phyloP scores from a whole-genome alignment of 768 basidiomycete genomes.

The Lentinus tigrinus region DNA sequence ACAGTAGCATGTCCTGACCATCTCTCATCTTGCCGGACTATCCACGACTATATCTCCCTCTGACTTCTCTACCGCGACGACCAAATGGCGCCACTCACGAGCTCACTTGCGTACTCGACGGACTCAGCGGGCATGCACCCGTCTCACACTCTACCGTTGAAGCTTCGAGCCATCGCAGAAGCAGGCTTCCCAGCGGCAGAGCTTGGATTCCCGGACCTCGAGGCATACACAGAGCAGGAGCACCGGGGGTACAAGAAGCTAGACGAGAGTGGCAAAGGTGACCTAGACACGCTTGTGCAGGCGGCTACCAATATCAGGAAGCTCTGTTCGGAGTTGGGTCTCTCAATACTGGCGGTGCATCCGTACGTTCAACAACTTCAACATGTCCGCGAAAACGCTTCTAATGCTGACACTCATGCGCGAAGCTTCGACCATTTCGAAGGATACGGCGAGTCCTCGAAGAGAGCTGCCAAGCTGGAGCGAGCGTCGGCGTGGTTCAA shows the following conservation, averaged over 20 bases:
- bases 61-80: no score
- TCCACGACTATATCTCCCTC: no score
- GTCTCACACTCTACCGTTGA: conserved; percentile 28
- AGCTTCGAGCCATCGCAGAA: conserved; percentile 29
- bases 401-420: background rate
- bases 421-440: conserved; percentile 27
- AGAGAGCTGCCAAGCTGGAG: conserved; percentile 16
- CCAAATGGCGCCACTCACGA: conserved; percentile 4
- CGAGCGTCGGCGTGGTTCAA: conserved; percentile 28
- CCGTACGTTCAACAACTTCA: conserved; percentile 23
- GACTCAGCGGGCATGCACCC: conserved; percentile 34
- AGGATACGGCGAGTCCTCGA: conserved; percentile 24
- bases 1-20: no score
- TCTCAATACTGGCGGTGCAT: conserved; percentile 27
- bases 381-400: background rate
- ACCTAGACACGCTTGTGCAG: conserved; percentile 22
- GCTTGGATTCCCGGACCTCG: conserved; percentile 30
- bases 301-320: conserved; percentile 18
- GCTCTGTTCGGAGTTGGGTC: conserved; percentile 22
- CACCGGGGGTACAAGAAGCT: conserved; percentile 22
- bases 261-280: conserved; percentile 23
- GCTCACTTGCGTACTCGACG: conserved; percentile 26
- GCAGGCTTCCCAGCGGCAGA: conserved; percentile 28
- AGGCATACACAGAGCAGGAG: conserved; percentile 23
- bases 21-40: no score